Percentiles rank a stretch among this genome's conserved stretches.
phyloP scores from a whole-genome alignment of 2,329 filamentous ascomycete species.

The Dothidotthia symphoricarpi region DNA sequence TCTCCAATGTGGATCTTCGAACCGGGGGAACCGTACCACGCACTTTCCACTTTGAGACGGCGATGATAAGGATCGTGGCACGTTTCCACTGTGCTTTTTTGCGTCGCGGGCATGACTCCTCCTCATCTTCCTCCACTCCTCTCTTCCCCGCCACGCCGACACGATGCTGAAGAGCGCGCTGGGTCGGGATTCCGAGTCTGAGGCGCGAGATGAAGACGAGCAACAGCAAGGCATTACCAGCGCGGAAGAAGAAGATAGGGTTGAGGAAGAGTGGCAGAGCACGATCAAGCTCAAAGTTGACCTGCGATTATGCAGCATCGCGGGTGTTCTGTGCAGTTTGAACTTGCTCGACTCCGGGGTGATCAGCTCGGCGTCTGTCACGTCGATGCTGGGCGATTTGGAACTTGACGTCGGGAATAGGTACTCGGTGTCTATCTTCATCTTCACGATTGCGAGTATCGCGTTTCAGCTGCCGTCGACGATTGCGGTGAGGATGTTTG shows the following conservation, averaged over 20 bases:
- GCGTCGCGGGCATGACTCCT: too few species aligned
- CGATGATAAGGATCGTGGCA: too few species aligned
- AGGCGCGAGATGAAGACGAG: too few species aligned
- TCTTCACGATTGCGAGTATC: constrained; percentile 68
- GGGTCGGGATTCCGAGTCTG: too few species aligned
- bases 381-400: constrained; percentile 64
- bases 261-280: constrained; percentile 41
- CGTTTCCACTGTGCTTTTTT: too few species aligned
- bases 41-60: too few species aligned
- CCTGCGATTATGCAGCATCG: constrained; percentile 66
- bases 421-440: constrained; percentile 69
- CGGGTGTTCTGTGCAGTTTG: constrained; percentile 67
- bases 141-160: too few species aligned
- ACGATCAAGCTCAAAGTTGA: constrained; percentile 63
- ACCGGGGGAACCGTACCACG: too few species aligned
- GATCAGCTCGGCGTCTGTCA: constrained; percentile 67
- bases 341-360: constrained; percentile 70
- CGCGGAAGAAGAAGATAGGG: constrained; percentile 8
- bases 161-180: too few species aligned
- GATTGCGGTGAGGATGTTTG: constrained; percentile 62
- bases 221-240: neutral
- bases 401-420: constrained; percentile 61
- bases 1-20: too few species aligned
- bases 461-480: constrained; percentile 68
- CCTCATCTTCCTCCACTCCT: too few species aligned